A percentile compares a stretch with the other conserved stretches of the same genome.
These are phyloP conservation scores for Xylaria curta DNA, from an alignment of 495 filamentous ascomycete species.

Conservation along the genomic window DNA sequence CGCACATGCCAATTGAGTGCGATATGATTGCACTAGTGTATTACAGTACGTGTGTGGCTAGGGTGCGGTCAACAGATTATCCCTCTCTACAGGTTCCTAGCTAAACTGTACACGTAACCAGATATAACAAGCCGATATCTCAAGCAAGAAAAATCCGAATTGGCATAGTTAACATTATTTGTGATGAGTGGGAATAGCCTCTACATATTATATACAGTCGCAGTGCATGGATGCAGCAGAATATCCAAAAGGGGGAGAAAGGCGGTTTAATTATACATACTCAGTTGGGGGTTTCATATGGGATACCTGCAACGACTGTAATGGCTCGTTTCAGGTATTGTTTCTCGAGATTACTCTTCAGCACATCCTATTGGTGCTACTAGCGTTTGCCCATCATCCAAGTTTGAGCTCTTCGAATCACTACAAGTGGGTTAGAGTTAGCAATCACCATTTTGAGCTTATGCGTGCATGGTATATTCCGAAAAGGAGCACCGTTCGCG, in stretches of 20 bases:
- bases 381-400: constrained; percentile 24
- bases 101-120: neutral
- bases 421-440: constrained; percentile 1
- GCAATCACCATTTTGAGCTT: neutral
- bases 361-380: neutral
- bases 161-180: neutral
- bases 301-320: neutral
- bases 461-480: neutral
- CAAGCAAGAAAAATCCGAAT: neutral
- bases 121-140: neutral
- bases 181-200: neutral
- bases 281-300: neutral
- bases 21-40: neutral
- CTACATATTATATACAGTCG: neutral
- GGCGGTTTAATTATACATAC: neutral
- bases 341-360: neutral
- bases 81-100: neutral
- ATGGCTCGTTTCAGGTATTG: neutral
- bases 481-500: neutral
- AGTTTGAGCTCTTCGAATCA: constrained; percentile 10
- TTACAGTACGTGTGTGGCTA: neutral
- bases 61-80: neutral
- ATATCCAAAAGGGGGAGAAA: too few species aligned
- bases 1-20: neutral
- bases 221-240: neutral